Base-by-base conservation (phyloP, 2,329 filamentous ascomycete genomes). In the Dryadomyces sulphureus region DNA sequence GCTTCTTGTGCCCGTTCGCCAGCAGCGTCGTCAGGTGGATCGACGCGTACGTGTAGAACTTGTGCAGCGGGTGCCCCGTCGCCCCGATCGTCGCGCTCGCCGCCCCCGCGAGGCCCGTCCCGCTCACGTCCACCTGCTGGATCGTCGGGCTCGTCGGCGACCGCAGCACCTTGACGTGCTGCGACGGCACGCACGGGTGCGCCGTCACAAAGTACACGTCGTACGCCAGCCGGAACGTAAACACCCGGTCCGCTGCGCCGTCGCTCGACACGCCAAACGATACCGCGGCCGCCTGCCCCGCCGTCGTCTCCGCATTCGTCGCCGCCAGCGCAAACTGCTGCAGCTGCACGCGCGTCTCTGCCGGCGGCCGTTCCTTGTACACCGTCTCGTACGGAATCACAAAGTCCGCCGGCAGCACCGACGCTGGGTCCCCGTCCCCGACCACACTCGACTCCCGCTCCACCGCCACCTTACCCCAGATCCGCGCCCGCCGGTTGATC, bases 121-220 rank as follows among this genome's bases (percentile, higher is more conserved):
- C 72, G 11, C 64, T 67, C 16, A 76, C 62, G 50, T 76, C 71
- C 46, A 72, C 69, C 48, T 76, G 70, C 54, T 72, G 72, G 45
- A 77, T 75, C 1, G 71, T 75, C 19, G 76, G 74, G 54, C 73
- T 79, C 1, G 70, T 69, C 0, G 75, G 72, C 14, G 75, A 75
- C 55, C 73, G 76, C 43, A 80, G 56, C 46, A 79, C 70, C 50
- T 69, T 72, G 2, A 77, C 71, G 46, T 71, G 67, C 43, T 67
- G 66, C 1, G 75, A 76, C 2, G 73, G 70, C 5, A 73, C 68
- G 53, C 79, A 83, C 0, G 79, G 79, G 52, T 81, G 76, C 0
- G 77, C 77, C 1, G 79, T 81, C 17, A 81, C 73, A 56, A 82
- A 82, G 53, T 72, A 72, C 20, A 81, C 67, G 48, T 82, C 77